phyloP scores from a whole-genome alignment of 2,329 filamentous ascomycete genomes.

The Verticillium alfalfae region DNA sequence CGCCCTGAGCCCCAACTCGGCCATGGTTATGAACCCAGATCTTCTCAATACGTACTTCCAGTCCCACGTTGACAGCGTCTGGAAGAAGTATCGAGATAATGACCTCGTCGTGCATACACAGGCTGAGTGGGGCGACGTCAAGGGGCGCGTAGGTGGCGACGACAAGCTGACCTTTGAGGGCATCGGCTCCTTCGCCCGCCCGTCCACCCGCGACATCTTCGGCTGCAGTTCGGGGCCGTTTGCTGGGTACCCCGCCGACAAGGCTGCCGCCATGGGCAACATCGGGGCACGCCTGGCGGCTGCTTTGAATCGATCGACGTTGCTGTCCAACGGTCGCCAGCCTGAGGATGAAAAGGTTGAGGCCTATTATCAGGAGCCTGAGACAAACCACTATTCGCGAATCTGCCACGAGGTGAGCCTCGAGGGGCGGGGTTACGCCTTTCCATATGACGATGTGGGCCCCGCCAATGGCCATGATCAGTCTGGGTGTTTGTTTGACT shows the following conservation, averaged over 20 bases:
- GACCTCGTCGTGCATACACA: constrained; percentile 50
- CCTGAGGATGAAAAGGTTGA: constrained; percentile 43
- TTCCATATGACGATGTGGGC: constrained; percentile 66
- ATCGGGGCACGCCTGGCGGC: constrained; percentile 71
- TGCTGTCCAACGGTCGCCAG: constrained; percentile 48
- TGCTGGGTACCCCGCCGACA: constrained; percentile 29
- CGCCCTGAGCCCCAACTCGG: constrained; percentile 48
- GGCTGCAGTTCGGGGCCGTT: constrained; percentile 54
- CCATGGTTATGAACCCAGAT: constrained; percentile 31
- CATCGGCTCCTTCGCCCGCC: constrained; percentile 36
- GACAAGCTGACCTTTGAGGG: constrained; percentile 32
- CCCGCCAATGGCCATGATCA: constrained; percentile 50
- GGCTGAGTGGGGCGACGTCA: constrained; percentile 41
- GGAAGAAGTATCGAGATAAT: constrained; percentile 38
- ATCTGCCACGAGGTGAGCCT: constrained; percentile 57
- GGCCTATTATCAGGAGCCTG: constrained; percentile 45
- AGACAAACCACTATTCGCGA: constrained; percentile 63
- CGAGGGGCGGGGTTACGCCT: constrained; percentile 61
- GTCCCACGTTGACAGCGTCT: constrained; percentile 44
- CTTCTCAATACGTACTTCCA: constrained; percentile 47
- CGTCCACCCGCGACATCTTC: constrained; percentile 44
- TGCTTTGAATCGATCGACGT: constrained; percentile 68
- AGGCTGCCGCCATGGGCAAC: constrained; percentile 45
- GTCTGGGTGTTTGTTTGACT: constrained; percentile 56
- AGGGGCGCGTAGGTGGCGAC: constrained; percentile 31